Conservation (phyloP, 495 filamentous ascomycete species). For the Viridothelium virens region DNA sequence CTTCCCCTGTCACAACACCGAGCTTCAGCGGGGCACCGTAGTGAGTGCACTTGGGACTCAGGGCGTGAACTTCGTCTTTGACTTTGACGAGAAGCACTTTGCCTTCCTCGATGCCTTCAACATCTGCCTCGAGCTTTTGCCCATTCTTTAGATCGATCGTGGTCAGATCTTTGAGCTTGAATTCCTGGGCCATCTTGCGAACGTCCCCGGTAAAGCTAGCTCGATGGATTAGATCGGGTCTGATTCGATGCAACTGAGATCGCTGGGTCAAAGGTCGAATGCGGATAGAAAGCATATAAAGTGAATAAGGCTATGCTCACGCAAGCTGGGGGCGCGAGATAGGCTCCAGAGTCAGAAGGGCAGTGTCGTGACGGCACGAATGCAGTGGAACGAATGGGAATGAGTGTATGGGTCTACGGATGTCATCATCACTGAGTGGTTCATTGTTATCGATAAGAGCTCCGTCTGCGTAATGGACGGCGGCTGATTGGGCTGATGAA, state of each 20-base stretch:
- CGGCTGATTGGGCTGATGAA: background rate
- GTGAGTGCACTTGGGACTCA: slow-evolving; percentile 87
- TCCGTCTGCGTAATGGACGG: background rate
- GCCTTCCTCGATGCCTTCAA: slow-evolving; percentile 76
- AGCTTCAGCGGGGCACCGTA: slow-evolving; percentile 82
- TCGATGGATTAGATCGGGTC: background rate
- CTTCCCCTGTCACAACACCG: slow-evolving; percentile 74
- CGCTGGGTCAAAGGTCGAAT: background rate
- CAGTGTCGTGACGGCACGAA: too few species aligned
- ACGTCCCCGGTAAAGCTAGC: background rate
- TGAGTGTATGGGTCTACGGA: too few species aligned
- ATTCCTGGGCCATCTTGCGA: slow-evolving; percentile 58
- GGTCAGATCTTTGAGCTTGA: slow-evolving; percentile 73
- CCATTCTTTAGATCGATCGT: slow-evolving; percentile 63
- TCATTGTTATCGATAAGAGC: background rate
- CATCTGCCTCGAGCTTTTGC: slow-evolving; percentile 80
- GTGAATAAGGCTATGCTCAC: background rate
- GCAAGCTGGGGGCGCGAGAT: background rate
- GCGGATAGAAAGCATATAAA: background rate
- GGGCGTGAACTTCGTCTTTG: slow-evolving; percentile 63
- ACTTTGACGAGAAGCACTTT: slow-evolving; percentile 81
- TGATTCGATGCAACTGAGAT: background rate
- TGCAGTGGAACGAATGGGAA: too few species aligned
- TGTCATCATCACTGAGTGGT: too few species aligned
- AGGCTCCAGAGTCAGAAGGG: background rate